Evolutionary conservation across 2,329 filamentous ascomycete species (phyloP), one percentile per base, ranked within the genome.

Genomic region (Alternaria sp.): DNA sequence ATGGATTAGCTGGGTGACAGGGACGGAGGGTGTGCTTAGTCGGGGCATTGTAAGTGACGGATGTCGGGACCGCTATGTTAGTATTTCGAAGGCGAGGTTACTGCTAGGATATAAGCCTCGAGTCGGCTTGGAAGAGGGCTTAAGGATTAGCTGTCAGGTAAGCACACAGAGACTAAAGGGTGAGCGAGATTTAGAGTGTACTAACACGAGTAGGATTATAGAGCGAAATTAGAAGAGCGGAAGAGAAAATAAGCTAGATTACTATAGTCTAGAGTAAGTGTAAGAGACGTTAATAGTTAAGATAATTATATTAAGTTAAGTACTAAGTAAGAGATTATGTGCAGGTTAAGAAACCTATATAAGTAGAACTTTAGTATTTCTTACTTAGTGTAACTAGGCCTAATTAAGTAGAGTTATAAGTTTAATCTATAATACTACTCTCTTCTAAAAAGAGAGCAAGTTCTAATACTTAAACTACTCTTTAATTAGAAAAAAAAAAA

Each of bases 1-100:
- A 71, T 79, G 75, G 56, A 74, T 80, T 58, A 83, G 81, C 33
- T 86, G 85, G 74, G 18, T 83, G 6, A 82, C 79, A 8, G 84
- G 85, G 0, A 74, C 70, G 5, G 76, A 83, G 26, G 78, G 80
- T 5, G 84, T 82, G 14, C 73, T 89, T 55, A 84, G 84, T 73
- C 79, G 84, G 41, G 87, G 87, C 3, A 84, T 84, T 66, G 84
- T 89, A 5, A 81, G 80, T 67, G 87, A 89, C 78, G 87, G 83
- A 37, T 84, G 84, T 61, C 80, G 83, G 43, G 79, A 82, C 51
- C 78, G 85, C 56, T 89, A 88, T 79, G 83, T 84, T 20, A 84
- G 81, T 69, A 84, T 85, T 28, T 75, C 78, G 12, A 87, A 87
- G 70, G 87, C 86, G 44, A 82, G 75, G 64, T 71, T 71, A 53